phyloP scores from a whole-genome alignment of 495 filamentous ascomycete species.

The Aspergillus incahuasiensis region DNA sequence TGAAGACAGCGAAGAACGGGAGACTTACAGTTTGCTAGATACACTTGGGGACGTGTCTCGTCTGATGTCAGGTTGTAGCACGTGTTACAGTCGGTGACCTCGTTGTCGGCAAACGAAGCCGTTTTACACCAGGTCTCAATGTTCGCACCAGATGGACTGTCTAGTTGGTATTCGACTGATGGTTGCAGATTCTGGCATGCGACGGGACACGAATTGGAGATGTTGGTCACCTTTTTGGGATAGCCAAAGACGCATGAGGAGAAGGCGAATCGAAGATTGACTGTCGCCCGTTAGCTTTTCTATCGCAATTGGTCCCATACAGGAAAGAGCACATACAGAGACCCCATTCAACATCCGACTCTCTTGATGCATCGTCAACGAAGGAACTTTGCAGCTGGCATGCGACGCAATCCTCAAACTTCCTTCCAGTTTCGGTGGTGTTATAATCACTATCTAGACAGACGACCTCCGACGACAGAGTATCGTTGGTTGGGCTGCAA shows the following conservation, averaged over 20 bases:
- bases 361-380: conserved; percentile 37
- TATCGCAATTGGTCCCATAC: neutral
- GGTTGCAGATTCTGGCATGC: conserved; percentile 33
- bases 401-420: conserved; percentile 54
- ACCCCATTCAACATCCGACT: conserved; percentile 57
- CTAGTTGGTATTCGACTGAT: conserved; percentile 32
- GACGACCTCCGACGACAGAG: conserved; percentile 46
- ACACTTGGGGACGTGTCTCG: conserved; percentile 29
- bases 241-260: conserved; percentile 43
- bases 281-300: conserved; percentile 20
- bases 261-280: conserved; percentile 47
- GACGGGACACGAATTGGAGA: conserved; percentile 40
- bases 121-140: conserved; percentile 32
- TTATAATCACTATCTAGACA: conserved; percentile 51
- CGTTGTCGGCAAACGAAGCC: conserved; percentile 37
- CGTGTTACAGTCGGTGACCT: conserved; percentile 37
- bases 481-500: conserved; percentile 46
- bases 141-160: conserved; percentile 24
- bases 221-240: conserved; percentile 31
- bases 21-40: conserved; percentile 47
- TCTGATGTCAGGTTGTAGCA: conserved; percentile 39
- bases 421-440: conserved; percentile 36
- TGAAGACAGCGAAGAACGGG: neutral
- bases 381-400: conserved; percentile 56
- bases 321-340: conserved; percentile 45